Evolutionary conservation across 768 basidiomycete genomes (phyloP).

Genomic region (Dioszegia crocea): DNA sequence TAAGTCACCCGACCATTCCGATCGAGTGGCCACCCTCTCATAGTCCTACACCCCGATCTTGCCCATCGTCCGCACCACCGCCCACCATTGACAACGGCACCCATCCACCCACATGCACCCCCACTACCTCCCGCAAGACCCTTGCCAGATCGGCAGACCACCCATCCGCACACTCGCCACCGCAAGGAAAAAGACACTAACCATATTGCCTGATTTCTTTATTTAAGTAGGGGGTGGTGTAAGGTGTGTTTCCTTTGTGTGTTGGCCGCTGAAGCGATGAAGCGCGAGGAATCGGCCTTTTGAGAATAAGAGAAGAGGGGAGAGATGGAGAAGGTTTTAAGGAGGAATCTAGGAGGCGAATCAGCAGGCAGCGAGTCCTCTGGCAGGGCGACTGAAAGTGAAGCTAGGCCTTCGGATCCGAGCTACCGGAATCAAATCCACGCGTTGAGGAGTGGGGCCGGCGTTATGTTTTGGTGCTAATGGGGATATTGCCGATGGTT

Average conservation of each 20-base stretch:
- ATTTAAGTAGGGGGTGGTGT: background rate
- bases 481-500: no score
- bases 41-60: no score
- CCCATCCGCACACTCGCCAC: background rate
- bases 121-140: background rate
- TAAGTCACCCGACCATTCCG: no score
- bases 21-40: no score
- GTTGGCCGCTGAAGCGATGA: background rate
- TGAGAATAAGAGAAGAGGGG: conserved; percentile 2
- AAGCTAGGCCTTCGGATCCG: background rate
- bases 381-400: background rate
- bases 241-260: background rate
- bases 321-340: background rate
- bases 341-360: background rate
- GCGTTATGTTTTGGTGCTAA: no score
- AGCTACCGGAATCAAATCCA: background rate
- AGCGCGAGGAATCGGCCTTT: background rate
- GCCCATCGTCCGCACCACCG: no score
- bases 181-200: conserved; percentile 8
- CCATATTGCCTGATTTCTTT: conserved; percentile 18
- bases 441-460: background rate
- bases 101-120: no score
- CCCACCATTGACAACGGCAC: no score
- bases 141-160: background rate
- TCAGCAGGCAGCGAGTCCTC: conserved; percentile 1